Conservation (phyloP, 2,329 filamentous ascomycete genomes). For the Arthrobotrys iridis region DNA sequence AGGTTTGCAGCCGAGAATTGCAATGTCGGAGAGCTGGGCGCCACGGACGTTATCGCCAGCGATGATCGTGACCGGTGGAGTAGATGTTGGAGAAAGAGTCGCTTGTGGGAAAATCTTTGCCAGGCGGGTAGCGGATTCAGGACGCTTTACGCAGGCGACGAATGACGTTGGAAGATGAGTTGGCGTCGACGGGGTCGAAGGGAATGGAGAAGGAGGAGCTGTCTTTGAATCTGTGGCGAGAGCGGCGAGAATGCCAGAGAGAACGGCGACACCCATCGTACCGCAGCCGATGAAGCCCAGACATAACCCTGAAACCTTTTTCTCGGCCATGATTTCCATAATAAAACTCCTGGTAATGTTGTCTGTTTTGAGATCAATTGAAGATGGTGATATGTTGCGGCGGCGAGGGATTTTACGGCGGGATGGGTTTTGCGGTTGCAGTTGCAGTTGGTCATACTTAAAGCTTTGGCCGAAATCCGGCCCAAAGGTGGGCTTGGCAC, state of each 20-base stretch:
- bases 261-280: slow-evolving; percentile 85
- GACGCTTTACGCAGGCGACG: slow-evolving; percentile 80
- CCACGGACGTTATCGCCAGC: slow-evolving; percentile 77
- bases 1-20: slow-evolving; percentile 84
- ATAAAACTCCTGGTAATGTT: no score
- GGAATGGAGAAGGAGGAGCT: slow-evolving; percentile 60
- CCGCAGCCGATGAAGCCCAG: slow-evolving; percentile 84
- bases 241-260: slow-evolving; percentile 79
- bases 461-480: slow-evolving; percentile 21
- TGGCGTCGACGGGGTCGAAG: slow-evolving; percentile 61
- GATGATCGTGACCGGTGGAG: slow-evolving; percentile 71
- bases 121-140: slow-evolving; percentile 75
- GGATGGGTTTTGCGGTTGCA: no score
- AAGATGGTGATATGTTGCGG: not conserved
- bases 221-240: slow-evolving; percentile 61
- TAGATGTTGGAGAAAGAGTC: slow-evolving; percentile 6
- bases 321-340: slow-evolving; percentile 28
- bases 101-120: slow-evolving; percentile 70
- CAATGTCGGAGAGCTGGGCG: slow-evolving; percentile 74
- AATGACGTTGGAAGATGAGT: slow-evolving; percentile 75
- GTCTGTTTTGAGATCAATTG: no score
- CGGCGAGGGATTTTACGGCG: slow-evolving; percentile 7
- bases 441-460: not conserved
- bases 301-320: slow-evolving; percentile 65
- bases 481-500: not conserved